These are phyloP conservation scores for Colletotrichum sp. DNA, from an alignment of 2,329 filamentous ascomycete genomes.

Conservation along the genomic window DNA sequence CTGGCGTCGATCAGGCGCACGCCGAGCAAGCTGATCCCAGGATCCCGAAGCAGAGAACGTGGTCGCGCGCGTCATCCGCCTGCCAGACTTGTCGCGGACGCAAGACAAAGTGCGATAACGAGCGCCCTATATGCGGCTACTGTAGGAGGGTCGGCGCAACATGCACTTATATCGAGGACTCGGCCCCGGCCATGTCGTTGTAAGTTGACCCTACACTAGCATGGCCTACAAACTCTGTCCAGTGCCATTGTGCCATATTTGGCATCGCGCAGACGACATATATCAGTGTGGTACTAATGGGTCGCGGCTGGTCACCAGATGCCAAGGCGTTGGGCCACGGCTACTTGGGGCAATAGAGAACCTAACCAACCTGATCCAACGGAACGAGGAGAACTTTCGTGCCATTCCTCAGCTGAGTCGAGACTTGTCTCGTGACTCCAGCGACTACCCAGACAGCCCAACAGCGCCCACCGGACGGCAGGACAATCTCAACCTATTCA, in stretches of 20 bases:
- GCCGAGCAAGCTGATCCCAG: constrained; percentile 10
- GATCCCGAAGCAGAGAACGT: constrained; percentile 11
- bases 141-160: constrained; percentile 35
- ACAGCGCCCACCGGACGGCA: not conserved
- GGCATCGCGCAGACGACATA: not conserved
- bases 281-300: not conserved
- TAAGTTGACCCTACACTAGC: not conserved
- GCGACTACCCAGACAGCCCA: constrained; percentile 16
- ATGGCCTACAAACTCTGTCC: not conserved
- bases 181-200: constrained; percentile 9
- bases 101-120: constrained; percentile 43
- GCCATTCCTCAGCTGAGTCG: constrained; percentile 18
- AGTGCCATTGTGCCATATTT: not conserved
- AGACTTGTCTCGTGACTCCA: constrained; percentile 12
- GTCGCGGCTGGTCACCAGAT: not conserved
- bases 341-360: constrained; percentile 16
- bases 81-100: constrained; percentile 40
- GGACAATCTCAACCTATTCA: not conserved
- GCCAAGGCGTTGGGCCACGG: constrained; percentile 15
- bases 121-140: constrained; percentile 39
- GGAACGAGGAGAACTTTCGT: constrained; percentile 18
- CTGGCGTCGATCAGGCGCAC: constrained; percentile 1
- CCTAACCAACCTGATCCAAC: constrained; percentile 17
- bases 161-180: constrained; percentile 32
- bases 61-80: constrained; percentile 27